phyloP scores from a whole-genome alignment of 1,139 yeast species.

The Debaryomyces udenii region DNA sequence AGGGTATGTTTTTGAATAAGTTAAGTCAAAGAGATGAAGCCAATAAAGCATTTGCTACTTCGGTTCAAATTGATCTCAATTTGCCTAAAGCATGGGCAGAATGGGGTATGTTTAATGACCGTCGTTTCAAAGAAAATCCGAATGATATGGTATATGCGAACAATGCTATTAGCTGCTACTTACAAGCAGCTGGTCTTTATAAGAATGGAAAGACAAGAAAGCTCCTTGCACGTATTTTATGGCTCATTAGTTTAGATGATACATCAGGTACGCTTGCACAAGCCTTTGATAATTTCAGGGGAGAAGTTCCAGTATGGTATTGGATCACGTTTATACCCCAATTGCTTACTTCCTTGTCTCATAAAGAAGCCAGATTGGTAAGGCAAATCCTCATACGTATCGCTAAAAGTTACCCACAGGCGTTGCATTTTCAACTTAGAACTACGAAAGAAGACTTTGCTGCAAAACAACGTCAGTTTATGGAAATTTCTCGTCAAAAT shows the following conservation, averaged over 20 bases:
- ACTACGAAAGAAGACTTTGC: constrained; percentile 95
- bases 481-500: constrained; percentile 51
- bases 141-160: constrained; percentile 84
- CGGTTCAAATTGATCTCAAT: constrained; percentile 92
- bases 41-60: constrained; percentile 95
- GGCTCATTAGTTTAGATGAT: constrained; percentile 94
- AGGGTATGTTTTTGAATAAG: constrained; percentile 96
- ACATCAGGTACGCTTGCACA: constrained; percentile 76
- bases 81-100: constrained; percentile 99
- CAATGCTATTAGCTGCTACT: constrained; percentile 91
- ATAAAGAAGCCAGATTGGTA: constrained; percentile 86
- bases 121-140: constrained; percentile 82
- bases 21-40: constrained; percentile 91
- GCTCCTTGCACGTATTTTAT: constrained; percentile 82
- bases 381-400: constrained; percentile 86
- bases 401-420: constrained; percentile 97
- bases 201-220: constrained; percentile 91
- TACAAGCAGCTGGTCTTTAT: constrained; percentile 96
- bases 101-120: constrained; percentile 96
- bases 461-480: constrained; percentile 79
- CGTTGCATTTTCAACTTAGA: constrained; percentile 91
- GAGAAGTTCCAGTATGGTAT: constrained; percentile 98
- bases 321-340: constrained; percentile 99
- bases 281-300: constrained; percentile 90
- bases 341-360: constrained; percentile 83